Base-by-base conservation (phyloP, 2,329 filamentous ascomycete species). In the Ceratocystiopsis sp. region DNA sequence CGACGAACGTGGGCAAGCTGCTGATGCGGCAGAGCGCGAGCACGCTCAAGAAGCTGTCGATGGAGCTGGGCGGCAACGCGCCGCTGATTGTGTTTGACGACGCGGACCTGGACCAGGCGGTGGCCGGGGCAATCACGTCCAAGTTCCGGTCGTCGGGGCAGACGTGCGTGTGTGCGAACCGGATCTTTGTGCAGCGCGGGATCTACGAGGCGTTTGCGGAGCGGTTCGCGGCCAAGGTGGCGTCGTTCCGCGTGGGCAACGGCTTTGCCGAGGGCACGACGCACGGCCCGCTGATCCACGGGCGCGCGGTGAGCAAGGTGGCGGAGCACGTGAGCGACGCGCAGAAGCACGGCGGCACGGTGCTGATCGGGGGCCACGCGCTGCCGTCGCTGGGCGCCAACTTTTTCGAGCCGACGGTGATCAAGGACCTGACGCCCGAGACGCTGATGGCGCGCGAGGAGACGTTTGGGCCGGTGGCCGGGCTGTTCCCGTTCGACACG, bases 51-150 rank as follows among this genome's bases (percentile, higher is more conserved):
- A 73, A 77, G 51, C 58, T 78, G 36, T 91, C 84, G 0, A 82
- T 94, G 59, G 89, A 96, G 59, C 79, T 96, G 1, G 89, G 89
- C 43, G 91, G 89, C 40, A 96, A 96, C 59, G 84, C 89, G 0
- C 89, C 89, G 1, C 93, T 95, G 58, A 95, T 96, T 51, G 85
- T 96, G 33, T 96, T 96, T 56, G 86, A 96, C 55, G 89, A 96
- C 55, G 84, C 89, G 17, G 84, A 96, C 56, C 64, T 96, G 17
- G 87, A 95, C 46, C 65, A 68, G 5, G 91, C 91, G 3, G 85
- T 96, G 1, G 65, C 75, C 0, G 89, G 87, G 21, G 86, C 86
- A 40, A 73, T 96, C 43, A 66, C 78, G 19, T 87, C 76, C 55
- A 98, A 96, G 61, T 96, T 96, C 75, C 81, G 91, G 43, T 85